phyloP scores from a whole-genome alignment of 495 filamentous ascomycete species.

The Parmelia sp. region DNA sequence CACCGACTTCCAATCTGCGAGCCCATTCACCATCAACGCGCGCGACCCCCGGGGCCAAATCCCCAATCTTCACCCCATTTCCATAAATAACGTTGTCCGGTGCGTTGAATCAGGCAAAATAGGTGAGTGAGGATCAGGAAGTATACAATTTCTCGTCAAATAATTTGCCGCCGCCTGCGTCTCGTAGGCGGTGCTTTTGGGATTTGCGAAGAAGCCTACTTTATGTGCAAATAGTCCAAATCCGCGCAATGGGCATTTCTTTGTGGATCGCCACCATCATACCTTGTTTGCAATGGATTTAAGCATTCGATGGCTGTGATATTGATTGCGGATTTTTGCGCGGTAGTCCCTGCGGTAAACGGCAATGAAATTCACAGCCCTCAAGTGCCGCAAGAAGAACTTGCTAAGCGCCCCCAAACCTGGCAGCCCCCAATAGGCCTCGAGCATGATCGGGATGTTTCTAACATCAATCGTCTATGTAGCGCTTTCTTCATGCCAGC shows the following conservation, averaged over 20 bases:
- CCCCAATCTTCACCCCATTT: neutral
- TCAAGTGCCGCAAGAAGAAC: neutral
- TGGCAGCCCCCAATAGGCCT: constrained; percentile 4
- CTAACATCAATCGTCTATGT: neutral
- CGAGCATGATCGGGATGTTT: neutral
- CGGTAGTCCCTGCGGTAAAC: too few relatives aligned
- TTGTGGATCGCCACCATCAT: neutral
- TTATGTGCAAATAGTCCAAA: neutral
- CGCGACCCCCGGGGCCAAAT: neutral
- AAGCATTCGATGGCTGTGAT: neutral
- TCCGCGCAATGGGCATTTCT: neutral
- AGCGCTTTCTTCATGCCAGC: neutral
- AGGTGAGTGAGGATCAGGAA: neutral
- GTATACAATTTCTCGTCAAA: neutral
- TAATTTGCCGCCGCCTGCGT: neutral
- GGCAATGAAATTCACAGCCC: neutral
- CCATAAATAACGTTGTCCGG: neutral
- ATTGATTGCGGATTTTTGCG: neutral
- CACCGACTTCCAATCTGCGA: neutral
- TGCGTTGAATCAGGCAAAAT: neutral
- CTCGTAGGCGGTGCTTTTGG: neutral
- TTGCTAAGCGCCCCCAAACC: neutral
- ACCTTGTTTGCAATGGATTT: neutral
- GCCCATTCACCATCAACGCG: neutral
- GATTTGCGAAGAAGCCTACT: neutral